A percentile compares a stretch with the other conserved stretches of the same genome.
Conservation (phyloP, 192 early-diverging fungal species). For the Coemansia sp. region DNA sequence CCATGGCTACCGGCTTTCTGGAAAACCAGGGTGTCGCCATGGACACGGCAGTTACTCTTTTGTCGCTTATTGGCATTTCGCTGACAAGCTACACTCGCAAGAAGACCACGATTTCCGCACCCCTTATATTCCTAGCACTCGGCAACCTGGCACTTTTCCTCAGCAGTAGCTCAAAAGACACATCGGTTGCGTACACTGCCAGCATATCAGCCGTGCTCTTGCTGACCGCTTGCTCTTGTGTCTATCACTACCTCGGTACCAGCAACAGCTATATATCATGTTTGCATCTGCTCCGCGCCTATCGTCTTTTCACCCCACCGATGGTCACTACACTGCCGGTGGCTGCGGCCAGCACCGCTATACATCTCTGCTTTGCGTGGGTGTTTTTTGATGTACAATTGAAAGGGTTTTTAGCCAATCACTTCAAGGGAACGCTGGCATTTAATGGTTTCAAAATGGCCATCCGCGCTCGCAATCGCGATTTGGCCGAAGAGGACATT, state of each 20-base stretch:
- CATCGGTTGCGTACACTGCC: conserved; percentile 1
- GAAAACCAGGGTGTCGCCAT: background rate
- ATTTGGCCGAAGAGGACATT: background rate
- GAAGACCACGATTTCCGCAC: background rate
- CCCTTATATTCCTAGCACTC: background rate
- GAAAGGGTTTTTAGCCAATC: background rate
- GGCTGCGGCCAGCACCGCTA: background rate
- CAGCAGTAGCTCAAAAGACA: background rate
- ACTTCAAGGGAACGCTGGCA: background rate
- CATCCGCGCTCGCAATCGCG: background rate
- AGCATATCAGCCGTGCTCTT: background rate
- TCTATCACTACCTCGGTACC: background rate
- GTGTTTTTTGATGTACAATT: background rate
- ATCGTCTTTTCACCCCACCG: conserved; percentile 2
- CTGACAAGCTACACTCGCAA: background rate
- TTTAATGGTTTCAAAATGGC: background rate
- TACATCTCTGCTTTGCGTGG: conserved; percentile 3
- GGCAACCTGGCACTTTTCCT: background rate
- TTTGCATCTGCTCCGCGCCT: background rate
- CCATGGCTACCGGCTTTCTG: background rate
- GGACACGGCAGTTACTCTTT: background rate
- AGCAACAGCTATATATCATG: background rate
- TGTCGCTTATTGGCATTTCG: background rate
- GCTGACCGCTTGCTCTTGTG: background rate
- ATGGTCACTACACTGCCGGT: background rate